Percentiles rank a stretch among this genome's conserved stretches.
These are phyloP conservation scores for Besnoitia besnoiti DNA, from an alignment of 169 alveolate species.

Conservation along the genomic window DNA sequence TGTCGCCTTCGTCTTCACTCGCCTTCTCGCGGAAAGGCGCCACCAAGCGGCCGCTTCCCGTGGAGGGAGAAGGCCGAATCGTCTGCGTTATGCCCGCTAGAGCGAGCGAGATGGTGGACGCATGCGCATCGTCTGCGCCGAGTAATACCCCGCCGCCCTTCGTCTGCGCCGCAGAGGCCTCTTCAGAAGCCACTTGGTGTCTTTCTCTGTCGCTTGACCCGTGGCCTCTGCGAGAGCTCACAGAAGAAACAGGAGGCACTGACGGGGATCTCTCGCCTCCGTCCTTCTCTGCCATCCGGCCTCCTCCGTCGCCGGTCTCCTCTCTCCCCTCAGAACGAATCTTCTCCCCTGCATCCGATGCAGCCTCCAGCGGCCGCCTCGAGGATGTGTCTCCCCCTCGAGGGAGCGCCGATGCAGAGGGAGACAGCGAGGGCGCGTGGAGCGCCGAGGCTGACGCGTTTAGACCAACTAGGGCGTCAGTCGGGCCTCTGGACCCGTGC, in stretches of 20 bases:
- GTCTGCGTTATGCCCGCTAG: constrained; percentile 34
- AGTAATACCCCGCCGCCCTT: not conserved
- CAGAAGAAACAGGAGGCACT: not conserved
- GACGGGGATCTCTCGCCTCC: too few relatives aligned
- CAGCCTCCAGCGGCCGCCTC: too few relatives aligned
- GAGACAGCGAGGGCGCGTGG: not conserved
- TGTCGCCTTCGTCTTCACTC: not conserved
- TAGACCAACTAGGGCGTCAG: too few relatives aligned
- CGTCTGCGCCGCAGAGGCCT: not conserved
- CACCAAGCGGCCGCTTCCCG: not conserved
- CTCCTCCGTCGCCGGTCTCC: not conserved
- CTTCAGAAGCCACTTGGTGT: too few relatives aligned
- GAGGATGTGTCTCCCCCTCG: too few relatives aligned
- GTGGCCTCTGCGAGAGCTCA: not conserved
- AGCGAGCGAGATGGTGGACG: not conserved
- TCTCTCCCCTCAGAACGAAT: not conserved
- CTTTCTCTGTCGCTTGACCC: not conserved
- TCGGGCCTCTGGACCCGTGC: too few relatives aligned
- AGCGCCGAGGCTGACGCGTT: not conserved
- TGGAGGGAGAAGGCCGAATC: not conserved
- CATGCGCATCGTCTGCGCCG: not conserved
- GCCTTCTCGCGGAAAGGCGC: not conserved
- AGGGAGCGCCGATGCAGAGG: too few relatives aligned
- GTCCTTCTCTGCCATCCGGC: too few relatives aligned
- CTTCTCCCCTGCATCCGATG: too few relatives aligned